Evolutionary conservation across 2,329 filamentous ascomycete genomes (phyloP).

Genomic region (Penicillium polonicum): DNA sequence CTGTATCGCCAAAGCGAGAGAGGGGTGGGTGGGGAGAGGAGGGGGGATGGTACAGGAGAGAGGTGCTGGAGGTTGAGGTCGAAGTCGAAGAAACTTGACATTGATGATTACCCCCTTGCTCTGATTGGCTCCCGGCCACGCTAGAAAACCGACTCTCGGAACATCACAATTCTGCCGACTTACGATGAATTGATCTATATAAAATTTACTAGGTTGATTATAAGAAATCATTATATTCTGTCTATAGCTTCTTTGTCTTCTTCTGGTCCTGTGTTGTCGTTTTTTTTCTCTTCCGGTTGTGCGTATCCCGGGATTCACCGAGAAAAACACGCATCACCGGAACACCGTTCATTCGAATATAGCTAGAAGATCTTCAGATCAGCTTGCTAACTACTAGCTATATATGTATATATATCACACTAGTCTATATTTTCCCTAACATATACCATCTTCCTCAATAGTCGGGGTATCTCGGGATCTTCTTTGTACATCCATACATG

Average conservation of each 20-base stretch:
- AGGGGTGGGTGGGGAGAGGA: conserved; percentile 29
- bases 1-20: conserved; percentile 34
- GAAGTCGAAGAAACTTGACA: conserved; percentile 39
- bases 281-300: background rate
- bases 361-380: background rate
- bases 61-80: conserved; percentile 36
- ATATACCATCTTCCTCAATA: background rate
- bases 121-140: conserved; percentile 37
- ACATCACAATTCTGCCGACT: background rate
- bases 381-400: background rate
- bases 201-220: background rate
- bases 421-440: background rate
- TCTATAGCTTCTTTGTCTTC: background rate
- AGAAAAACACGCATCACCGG: conserved; percentile 10
- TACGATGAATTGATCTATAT: background rate
- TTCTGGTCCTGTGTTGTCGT: background rate
- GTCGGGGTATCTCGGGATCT: background rate
- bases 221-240: background rate
- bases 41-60: conserved; percentile 32
- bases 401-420: background rate
- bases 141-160: conserved; percentile 42
- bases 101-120: conserved; percentile 35
- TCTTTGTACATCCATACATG: background rate
- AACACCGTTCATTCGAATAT: conserved; percentile 1
- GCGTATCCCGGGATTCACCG: conserved; percentile 12